A percentile compares a stretch with the other conserved stretches of the same genome.
Evolutionary conservation across 768 basidiomycete genomes (phyloP).

Genomic region (Hericium rajendrae): DNA sequence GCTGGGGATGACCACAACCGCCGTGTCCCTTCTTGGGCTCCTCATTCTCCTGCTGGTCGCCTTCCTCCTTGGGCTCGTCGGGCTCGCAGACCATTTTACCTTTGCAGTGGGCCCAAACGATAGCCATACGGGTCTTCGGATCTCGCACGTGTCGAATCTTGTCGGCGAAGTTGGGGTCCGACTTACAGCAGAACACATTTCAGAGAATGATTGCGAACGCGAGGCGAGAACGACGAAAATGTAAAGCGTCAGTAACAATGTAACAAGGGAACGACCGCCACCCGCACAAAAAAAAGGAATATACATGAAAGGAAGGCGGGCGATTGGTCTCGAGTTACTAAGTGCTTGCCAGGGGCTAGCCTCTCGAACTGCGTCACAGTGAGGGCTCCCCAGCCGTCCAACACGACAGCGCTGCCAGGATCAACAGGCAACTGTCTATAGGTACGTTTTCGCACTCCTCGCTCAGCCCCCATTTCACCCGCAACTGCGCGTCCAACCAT

Average conservation of each 20-base stretch:
- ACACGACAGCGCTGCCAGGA: constrained; percentile 31
- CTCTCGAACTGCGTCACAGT: constrained; percentile 64
- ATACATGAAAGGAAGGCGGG: constrained; percentile 47
- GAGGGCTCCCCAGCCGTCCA: constrained; percentile 39
- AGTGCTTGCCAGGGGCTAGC: constrained; percentile 49
- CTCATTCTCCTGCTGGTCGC: constrained; percentile 53
- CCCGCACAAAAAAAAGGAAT: constrained; percentile 12
- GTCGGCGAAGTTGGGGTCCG: constrained; percentile 75
- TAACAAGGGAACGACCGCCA: constrained; percentile 21
- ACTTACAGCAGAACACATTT: constrained; percentile 39
- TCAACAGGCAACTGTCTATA: constrained; percentile 19
- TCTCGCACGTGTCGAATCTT: constrained; percentile 82
- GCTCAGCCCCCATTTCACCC: constrained; percentile 99
- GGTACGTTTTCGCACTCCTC: constrained; percentile 72
- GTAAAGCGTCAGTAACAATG: constrained; percentile 53
- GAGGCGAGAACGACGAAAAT: constrained; percentile 20
- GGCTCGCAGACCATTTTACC: constrained; percentile 82
- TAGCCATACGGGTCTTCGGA: constrained; percentile 78
- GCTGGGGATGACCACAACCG: constrained; percentile 94
- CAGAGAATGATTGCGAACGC: constrained; percentile 13
- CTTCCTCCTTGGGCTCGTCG: constrained; percentile 83
- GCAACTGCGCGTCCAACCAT: constrained; percentile 80
- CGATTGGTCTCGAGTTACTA: constrained; percentile 42
- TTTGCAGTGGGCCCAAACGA: constrained; percentile 83
- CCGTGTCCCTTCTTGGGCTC: constrained; percentile 88